These are phyloP conservation scores for Camelina hispida DNA, from an alignment of 345 rosid genomes.

Conservation along the genomic window DNA sequence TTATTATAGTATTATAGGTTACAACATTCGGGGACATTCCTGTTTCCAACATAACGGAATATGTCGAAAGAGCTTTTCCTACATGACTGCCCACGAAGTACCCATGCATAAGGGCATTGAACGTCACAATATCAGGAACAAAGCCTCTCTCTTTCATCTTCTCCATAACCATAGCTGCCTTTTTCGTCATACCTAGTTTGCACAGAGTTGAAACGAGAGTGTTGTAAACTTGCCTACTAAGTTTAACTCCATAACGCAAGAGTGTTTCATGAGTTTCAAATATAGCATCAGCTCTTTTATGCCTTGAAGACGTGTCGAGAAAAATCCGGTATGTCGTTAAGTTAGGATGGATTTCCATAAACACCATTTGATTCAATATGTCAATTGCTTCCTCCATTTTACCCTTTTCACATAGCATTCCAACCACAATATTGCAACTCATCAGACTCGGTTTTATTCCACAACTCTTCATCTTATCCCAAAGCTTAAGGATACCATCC, in stretches of 20 bases:
- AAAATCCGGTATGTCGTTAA: slow-evolving; percentile 54
- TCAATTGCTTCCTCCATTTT: slow-evolving; percentile 58
- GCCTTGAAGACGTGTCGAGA: slow-evolving; percentile 61
- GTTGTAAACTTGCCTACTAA: slow-evolving; percentile 62
- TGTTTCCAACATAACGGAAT: slow-evolving; percentile 57
- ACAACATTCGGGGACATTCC: slow-evolving; percentile 60
- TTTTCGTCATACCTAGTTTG: slow-evolving; percentile 77
- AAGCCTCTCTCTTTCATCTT: slow-evolving; percentile 63
- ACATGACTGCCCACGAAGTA: slow-evolving; percentile 64
- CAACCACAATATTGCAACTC: slow-evolving; percentile 66
- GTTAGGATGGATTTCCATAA: slow-evolving; percentile 59
- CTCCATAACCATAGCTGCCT: slow-evolving; percentile 61
- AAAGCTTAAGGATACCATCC: slow-evolving; percentile 59
- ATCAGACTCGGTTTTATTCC: slow-evolving; percentile 63
- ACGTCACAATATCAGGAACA: slow-evolving; percentile 58
- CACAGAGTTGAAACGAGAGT: slow-evolving; percentile 67
- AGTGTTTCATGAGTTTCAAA: slow-evolving; percentile 65
- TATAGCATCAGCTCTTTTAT: slow-evolving; percentile 58
- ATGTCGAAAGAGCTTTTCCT: slow-evolving; percentile 56
- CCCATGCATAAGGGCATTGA: slow-evolving; percentile 76
- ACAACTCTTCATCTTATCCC: slow-evolving; percentile 69
- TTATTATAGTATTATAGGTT: slow-evolving; percentile 75
- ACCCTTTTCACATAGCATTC: slow-evolving; percentile 59
- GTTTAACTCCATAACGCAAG: slow-evolving; percentile 59
- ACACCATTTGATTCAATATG: slow-evolving; percentile 60